Percentiles rank a stretch among this genome's conserved stretches.
phyloP scores from a whole-genome alignment of 2,329 filamentous ascomycete species.

The Fusarium compactum region DNA sequence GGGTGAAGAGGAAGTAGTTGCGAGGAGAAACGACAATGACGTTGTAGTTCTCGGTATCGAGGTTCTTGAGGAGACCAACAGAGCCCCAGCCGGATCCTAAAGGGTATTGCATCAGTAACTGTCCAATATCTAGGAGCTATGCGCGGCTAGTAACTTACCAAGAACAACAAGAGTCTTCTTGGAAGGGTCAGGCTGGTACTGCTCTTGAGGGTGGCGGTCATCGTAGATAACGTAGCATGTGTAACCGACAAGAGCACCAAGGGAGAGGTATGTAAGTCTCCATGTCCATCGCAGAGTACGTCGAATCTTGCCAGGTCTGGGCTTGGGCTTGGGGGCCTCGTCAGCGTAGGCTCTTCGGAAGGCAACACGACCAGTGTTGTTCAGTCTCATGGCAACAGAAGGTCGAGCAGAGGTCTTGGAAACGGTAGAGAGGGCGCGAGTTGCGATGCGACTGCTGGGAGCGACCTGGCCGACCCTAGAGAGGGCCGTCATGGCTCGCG shows the following conservation, averaged over 20 bases:
- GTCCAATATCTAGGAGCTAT: conserved; percentile 17
- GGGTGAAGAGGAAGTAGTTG: conserved; percentile 99
- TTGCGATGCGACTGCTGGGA: conserved; percentile 48
- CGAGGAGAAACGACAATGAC: conserved; percentile 96
- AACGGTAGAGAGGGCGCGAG: conserved; percentile 52
- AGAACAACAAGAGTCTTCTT: conserved; percentile 99
- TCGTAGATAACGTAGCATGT: conserved; percentile 85
- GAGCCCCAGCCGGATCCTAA: conserved; percentile 95
- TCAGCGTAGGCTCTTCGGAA: conserved; percentile 65
- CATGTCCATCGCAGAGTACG: conserved; percentile 82
- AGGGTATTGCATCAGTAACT: conserved; percentile 42
- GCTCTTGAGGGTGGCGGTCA: conserved; percentile 83
- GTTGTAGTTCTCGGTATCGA: conserved; percentile 99
- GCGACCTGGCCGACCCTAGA: conserved; percentile 50
- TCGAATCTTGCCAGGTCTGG: conserved; percentile 70
- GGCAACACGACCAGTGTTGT: conserved; percentile 54
- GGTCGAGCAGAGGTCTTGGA: conserved; percentile 49
- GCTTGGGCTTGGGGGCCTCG: conserved; percentile 61
- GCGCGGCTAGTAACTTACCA: conserved; percentile 67
- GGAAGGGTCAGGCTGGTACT: conserved; percentile 80
- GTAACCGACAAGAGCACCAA: conserved; percentile 76
- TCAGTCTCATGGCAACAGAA: conserved; percentile 52
- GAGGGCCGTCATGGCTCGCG: conserved; percentile 57
- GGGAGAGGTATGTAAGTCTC: conserved; percentile 83
- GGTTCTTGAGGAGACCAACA: conserved; percentile 96